Base-by-base conservation (phyloP, 1,284 basidiomycete species). In the Hemileia vastatrix region DNA sequence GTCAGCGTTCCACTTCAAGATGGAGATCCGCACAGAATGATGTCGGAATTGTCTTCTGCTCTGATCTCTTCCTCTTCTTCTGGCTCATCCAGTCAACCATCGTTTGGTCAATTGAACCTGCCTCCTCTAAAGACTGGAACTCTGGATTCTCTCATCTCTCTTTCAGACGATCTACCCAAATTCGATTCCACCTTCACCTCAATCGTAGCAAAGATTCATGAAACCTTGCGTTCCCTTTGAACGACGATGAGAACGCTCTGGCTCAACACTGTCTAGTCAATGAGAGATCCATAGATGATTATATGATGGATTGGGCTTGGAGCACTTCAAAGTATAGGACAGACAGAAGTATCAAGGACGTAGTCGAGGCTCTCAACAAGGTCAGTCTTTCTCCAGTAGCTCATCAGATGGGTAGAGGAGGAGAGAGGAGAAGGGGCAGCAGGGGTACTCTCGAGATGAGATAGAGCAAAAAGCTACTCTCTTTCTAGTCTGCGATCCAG, bases 161-260 rank as follows among this genome's bases (percentile, higher is more conserved):
- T 98, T 54, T 93, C 91, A 15, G 94, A 98, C 73, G 85, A 88
- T 57, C 82, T 97, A 49, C 90, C 92, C 13, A 97, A 96, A 78
- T 84, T 88, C 66, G 94, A 98, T 70, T 76, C 82, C n/a, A 83
- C 83, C 79, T 92, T 95, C 79, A 95, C 90, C 1, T 79, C 83
- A 18, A 84, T 85, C 11, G 87, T 94, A 64, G 88, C 88, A 66
- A 97, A 95, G 81, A 87, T 87, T 23, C 90, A 97, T 64, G 94
- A 98, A 72, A 93, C 90, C 0, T 82, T 97, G 54, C 87, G 91
- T 51, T 89, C 87, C 67, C 82, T 97, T 58, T 94, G 58, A 92
- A 91, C 73, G 92, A 95, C 70, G 90, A 95, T 73, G 83, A 87
- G 8, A 74, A 81, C 47, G 90, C 90, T 76, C 82, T 96, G 36